A percentile compares a stretch with the other conserved stretches of the same genome.
phyloP scores from a whole-genome alignment of 2,329 filamentous ascomycete species.

The Ceratocystis huliohia region DNA sequence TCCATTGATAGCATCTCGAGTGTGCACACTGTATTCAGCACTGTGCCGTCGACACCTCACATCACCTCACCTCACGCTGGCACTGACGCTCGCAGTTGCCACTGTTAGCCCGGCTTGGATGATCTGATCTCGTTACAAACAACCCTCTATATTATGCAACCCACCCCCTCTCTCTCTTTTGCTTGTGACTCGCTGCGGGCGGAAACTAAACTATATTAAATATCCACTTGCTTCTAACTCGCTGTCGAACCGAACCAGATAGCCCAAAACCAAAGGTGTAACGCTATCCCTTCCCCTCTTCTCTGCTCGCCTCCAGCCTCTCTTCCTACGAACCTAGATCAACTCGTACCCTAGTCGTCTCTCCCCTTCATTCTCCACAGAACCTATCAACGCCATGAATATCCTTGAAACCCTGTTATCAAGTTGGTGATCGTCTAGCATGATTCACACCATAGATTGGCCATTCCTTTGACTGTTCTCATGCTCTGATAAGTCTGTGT shows the following conservation, averaged over 20 bases:
- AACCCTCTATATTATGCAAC: neutral
- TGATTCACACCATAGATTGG: neutral
- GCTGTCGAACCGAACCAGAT: neutral
- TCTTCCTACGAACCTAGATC: neutral
- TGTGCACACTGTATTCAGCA: neutral
- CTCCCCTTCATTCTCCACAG: slow-evolving; percentile 2
- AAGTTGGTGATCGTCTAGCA: neutral
- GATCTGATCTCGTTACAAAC: neutral
- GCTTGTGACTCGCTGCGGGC: neutral
- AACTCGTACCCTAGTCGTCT: neutral
- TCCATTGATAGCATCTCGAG: neutral
- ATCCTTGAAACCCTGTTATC: slow-evolving; percentile 1
- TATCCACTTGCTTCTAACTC: neutral
- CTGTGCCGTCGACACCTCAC: neutral
- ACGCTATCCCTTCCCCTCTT: neutral
- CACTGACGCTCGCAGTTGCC: neutral
- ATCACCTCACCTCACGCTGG: neutral
- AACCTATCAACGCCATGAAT: slow-evolving; percentile 6
- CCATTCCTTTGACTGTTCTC: neutral
- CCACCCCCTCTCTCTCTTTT: neutral
- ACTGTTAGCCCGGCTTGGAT: neutral
- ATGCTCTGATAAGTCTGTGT: neutral
- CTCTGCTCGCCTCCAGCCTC: neutral
- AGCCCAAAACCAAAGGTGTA: neutral
- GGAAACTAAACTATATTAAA: no score